Evolutionary conservation across 2,329 filamentous ascomycete genomes (phyloP).

Genomic region (Neonectria hederae): DNA sequence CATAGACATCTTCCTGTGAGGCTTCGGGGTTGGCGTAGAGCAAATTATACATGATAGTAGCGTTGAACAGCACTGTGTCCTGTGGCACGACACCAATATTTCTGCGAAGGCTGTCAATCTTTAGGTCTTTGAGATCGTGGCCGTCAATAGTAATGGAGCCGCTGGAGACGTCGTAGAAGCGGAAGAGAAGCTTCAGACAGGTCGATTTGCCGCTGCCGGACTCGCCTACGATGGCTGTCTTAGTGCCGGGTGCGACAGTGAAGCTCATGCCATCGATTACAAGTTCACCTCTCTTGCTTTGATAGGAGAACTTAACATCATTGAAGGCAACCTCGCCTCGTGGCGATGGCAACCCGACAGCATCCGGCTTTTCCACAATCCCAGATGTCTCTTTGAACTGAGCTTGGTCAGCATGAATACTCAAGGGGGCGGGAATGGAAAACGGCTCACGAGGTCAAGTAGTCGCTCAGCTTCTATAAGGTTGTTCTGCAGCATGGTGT

Average conservation of each 20-base stretch:
- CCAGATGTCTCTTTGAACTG: constrained; percentile 56
- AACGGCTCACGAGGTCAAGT: constrained; percentile 51
- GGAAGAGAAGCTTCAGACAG: constrained; percentile 59
- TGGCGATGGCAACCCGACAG: constrained; percentile 43
- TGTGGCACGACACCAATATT: constrained; percentile 58
- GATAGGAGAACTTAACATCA: constrained; percentile 56
- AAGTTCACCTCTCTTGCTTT: constrained; percentile 48
- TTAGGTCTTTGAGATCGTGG: constrained; percentile 55
- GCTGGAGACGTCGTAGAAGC: constrained; percentile 59
- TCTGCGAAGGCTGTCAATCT: constrained; percentile 50
- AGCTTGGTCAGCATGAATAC: constrained; percentile 23
- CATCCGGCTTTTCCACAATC: constrained; percentile 54
- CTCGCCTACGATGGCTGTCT: constrained; percentile 57
- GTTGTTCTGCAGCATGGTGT: constrained; percentile 57
- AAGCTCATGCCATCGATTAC: constrained; percentile 54
- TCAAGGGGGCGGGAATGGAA: accelerated
- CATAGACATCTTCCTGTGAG: constrained; percentile 59
- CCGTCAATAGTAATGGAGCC: constrained; percentile 59
- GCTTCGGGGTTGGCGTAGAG: constrained; percentile 61
- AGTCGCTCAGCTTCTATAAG: constrained; percentile 58
- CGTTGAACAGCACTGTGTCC: constrained; percentile 60
- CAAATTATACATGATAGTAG: constrained; percentile 65
- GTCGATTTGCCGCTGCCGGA: constrained; percentile 60
- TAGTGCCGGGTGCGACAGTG: constrained; percentile 54
- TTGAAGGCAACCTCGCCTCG: constrained; percentile 54